These are phyloP conservation scores for Solanum ossicruentum DNA, from an alignment of 257 asterid genomes.

Conservation along the genomic window DNA sequence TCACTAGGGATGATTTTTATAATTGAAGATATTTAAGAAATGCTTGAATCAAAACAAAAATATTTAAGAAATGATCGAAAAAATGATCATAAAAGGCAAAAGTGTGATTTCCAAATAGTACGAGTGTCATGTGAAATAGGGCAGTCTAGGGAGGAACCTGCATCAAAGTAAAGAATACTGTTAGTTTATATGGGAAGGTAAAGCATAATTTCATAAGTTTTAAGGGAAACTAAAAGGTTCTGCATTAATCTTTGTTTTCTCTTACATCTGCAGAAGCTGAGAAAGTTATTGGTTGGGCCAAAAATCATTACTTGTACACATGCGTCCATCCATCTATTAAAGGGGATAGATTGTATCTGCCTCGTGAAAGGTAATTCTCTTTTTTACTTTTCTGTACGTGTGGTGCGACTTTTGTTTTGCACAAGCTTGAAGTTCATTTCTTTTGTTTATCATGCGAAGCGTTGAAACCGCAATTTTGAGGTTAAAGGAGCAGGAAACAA, in stretches of 20 bases:
- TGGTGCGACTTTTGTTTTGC: constrained; percentile 1
- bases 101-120: background rate
- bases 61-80: background rate
- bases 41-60: background rate
- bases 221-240: background rate
- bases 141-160: background rate
- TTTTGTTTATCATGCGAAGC: constrained; percentile 28
- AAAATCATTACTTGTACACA: constrained; percentile 73
- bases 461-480: constrained; percentile 78
- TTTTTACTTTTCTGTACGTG: constrained; percentile 6
- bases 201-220: background rate
- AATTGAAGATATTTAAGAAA: background rate
- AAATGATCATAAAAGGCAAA: background rate
- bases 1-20: background rate
- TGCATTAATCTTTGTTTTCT: background rate
- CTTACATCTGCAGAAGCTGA: constrained; percentile 62
- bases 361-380: constrained; percentile 68
- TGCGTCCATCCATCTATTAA: constrained; percentile 59
- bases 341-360: constrained; percentile 62
- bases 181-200: background rate
- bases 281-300: constrained; percentile 93
- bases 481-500: constrained; percentile 67
- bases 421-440: constrained; percentile 6
- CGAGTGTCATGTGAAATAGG: background rate
- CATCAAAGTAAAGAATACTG: background rate